Percentiles rank a stretch among this genome's conserved stretches.
Conservation (phyloP, 306 rosid species). For the Alnus rubra region DNA sequence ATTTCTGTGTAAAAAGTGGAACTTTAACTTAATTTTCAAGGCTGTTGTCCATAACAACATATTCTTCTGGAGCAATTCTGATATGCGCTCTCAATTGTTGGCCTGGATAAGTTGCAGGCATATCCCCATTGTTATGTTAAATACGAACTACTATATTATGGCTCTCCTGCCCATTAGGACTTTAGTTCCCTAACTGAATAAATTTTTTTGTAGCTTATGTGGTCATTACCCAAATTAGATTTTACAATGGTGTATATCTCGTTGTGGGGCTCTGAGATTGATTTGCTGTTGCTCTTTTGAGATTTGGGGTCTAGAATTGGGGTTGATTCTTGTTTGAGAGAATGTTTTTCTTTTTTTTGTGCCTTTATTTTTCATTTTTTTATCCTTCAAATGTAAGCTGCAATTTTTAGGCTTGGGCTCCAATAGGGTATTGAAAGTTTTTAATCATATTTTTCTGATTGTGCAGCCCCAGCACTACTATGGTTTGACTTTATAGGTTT, state of each 20-base stretch:
- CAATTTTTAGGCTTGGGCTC: background rate
- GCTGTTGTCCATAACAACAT: background rate
- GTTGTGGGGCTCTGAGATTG: background rate
- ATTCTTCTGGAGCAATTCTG: background rate
- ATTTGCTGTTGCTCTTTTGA: background rate
- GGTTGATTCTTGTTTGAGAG: background rate
- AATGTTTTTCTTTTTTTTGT: too few species aligned
- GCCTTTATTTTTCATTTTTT: too few species aligned
- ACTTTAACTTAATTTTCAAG: background rate
- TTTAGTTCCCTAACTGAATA: background rate
- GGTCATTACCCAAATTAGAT: background rate
- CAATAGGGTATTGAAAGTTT: background rate
- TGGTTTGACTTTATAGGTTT: background rate
- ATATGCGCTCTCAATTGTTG: background rate
- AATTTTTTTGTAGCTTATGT: background rate
- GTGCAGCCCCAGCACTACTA: too few species aligned
- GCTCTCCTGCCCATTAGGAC: background rate
- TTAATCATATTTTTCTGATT: too few species aligned
- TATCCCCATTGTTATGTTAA: too few species aligned
- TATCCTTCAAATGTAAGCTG: background rate
- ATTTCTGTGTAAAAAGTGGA: background rate
- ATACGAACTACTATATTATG: background rate
- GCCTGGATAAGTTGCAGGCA: background rate
- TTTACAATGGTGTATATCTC: background rate
- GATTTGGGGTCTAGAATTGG: background rate